Base-by-base conservation (phyloP, 1,284 basidiomycete species). In the Wallemia ichthyophaga region DNA sequence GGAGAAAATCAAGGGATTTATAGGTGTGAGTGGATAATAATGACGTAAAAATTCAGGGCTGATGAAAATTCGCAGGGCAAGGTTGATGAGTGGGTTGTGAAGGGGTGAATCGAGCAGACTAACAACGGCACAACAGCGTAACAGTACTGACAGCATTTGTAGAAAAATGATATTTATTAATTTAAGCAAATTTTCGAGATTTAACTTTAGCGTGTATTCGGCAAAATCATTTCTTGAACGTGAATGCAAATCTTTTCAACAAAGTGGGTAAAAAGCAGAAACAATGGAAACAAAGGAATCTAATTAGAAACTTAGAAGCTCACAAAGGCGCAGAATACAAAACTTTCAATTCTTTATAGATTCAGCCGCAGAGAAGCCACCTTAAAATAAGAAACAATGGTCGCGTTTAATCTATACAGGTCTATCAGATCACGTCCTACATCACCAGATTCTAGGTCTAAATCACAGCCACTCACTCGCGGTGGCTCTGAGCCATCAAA, bases 41-140 rank as follows among this genome's bases (percentile, higher is more conserved):
- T 11, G 5, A 15, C n/a, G n/a, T n/a, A n/a, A n/a, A n/a, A n/a
- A n/a, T n/a, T 48, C 37, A 48, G 37, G 37, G 37, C 37, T 48
- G 13, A 48, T 17, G 9, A 48, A 48, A 48, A 11, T 48, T 48
- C n/a, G 3, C 37, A 48, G 37, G 37, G 37, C 37, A 72, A 72
- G 63, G 62, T 71, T n/a, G 71, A 72, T 62, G 71, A 72, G 70
- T 71, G 62, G 65, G 70, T 68, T 7, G 15, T 56, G 24, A 26
- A 11, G 55, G 25, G 3, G 25, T 24, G 15, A 7, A 26, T 5
- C 25, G 15, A 7, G 15, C 19, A 9, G 7, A 9, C 55, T 56
- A 27, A 27, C 24, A 24, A 56, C 3, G 15, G 19, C 48, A 31
- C 28, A 19, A 15, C 15, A 59, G 59, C 59, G 59, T 59, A 23